Evolutionary conservation across 176 grass and related monocot genomes (phyloP).

Genomic region (Oryza australiensis): DNA sequence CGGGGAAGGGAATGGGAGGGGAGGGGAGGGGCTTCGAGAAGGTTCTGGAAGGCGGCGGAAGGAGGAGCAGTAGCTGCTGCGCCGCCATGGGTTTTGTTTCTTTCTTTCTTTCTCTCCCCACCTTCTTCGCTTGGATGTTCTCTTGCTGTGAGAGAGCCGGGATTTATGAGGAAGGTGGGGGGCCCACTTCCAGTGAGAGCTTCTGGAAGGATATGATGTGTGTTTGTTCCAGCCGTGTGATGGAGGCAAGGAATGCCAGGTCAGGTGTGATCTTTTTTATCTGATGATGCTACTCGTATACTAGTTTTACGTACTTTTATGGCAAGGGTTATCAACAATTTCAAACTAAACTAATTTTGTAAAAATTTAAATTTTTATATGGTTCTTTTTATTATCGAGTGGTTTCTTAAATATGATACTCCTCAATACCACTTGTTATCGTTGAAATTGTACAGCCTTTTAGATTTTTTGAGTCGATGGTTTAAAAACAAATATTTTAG

Average conservation of each 20-base stretch:
- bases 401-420: no score
- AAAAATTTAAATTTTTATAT: no score
- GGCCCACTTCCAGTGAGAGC: neutral
- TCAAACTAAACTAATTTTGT: no score
- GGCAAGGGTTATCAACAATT: no score
- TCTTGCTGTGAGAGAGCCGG: neutral
- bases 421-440: no score
- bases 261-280: no score
- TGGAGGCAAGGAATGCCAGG: conserved; percentile 24
- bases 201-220: neutral
- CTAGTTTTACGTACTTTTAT: no score
- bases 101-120: neutral
- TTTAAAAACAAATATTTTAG: no score
- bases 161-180: neutral
- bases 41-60: conserved; percentile 37
- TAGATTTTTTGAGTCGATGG: no score
- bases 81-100: conserved; percentile 42
- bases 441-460: no score
- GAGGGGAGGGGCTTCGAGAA: conserved; percentile 39
- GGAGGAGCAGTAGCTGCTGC: conserved; percentile 43
- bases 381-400: no score
- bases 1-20: neutral
- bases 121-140: neutral
- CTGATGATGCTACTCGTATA: no score
- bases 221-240: conserved; percentile 42